These are phyloP conservation scores for Phyllosticta citribraziliensis DNA, from an alignment of 2,329 filamentous ascomycete genomes.

Conservation along the genomic window DNA sequence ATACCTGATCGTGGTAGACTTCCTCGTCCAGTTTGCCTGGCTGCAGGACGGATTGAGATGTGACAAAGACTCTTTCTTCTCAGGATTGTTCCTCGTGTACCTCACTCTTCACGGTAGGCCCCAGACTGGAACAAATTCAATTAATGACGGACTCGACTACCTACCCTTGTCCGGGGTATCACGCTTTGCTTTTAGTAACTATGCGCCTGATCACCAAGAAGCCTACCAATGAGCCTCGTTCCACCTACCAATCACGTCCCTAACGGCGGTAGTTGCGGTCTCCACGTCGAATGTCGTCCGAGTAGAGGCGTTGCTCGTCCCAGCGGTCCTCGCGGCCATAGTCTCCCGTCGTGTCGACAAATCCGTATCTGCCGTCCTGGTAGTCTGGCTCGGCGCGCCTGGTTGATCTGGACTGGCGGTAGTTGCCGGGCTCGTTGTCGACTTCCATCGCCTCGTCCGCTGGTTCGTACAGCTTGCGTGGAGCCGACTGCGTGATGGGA, in stretches of 20 bases:
- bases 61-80: too few species aligned
- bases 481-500: slow-evolving; percentile 18
- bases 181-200: background rate
- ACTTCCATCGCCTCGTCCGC: slow-evolving; percentile 35
- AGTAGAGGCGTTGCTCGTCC: slow-evolving; percentile 6
- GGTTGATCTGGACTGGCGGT: slow-evolving; percentile 14
- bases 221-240: background rate
- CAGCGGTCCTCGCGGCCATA: slow-evolving; percentile 8
- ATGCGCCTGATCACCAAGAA: background rate
- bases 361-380: slow-evolving; percentile 36
- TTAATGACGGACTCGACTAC: background rate
- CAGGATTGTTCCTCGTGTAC: too few species aligned
- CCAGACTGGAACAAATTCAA: background rate
- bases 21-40: too few species aligned
- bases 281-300: slow-evolving; percentile 7
- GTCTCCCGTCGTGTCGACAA: slow-evolving; percentile 13
- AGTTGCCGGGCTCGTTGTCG: slow-evolving; percentile 18
- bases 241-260: background rate
- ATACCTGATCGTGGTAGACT: too few species aligned
- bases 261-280: slow-evolving; percentile 8
- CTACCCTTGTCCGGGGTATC: background rate
- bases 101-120: too few species aligned
- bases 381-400: slow-evolving; percentile 26
- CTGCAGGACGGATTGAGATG: too few species aligned
- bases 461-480: slow-evolving; percentile 10